Conservation (phyloP, 2,329 filamentous ascomycete genomes). For the Acrocalymma vagum region DNA sequence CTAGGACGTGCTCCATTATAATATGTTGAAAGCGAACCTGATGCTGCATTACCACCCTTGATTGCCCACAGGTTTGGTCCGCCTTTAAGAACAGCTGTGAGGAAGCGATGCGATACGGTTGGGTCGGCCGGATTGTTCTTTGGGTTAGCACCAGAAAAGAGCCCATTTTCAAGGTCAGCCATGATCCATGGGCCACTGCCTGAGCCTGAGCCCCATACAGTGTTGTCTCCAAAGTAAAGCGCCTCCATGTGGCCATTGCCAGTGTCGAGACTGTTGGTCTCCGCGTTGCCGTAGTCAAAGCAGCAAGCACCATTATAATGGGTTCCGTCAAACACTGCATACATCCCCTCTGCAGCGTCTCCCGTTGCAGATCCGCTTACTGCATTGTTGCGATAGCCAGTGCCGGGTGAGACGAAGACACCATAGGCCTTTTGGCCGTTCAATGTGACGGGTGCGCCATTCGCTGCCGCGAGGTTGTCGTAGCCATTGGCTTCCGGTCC, state of each 20-base stretch:
- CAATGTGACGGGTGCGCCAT: constrained; percentile 68
- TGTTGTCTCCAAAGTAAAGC: constrained; percentile 69
- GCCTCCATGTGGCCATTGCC: constrained; percentile 75
- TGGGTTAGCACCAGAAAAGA: constrained; percentile 65
- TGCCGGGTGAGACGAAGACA: constrained; percentile 68
- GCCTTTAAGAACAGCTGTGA: constrained; percentile 67
- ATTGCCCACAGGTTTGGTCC: constrained; percentile 66
- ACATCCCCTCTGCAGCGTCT: constrained; percentile 67
- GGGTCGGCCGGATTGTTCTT: constrained; percentile 62
- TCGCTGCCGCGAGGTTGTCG: constrained; percentile 68
- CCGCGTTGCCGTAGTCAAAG: constrained; percentile 55
- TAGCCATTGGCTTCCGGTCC: constrained; percentile 66
- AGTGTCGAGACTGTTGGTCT: constrained; percentile 52
- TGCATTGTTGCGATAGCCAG: constrained; percentile 69
- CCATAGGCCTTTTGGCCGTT: constrained; percentile 70
- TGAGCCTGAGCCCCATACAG: constrained; percentile 63
- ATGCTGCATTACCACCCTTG: constrained; percentile 64
- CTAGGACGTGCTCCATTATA: constrained; percentile 66
- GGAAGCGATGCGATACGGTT: constrained; percentile 63
- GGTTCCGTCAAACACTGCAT: constrained; percentile 67
- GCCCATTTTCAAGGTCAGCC: constrained; percentile 73
- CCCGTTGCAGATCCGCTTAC: constrained; percentile 62
- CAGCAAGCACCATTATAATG: constrained; percentile 67
- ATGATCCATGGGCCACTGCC: constrained; percentile 73
- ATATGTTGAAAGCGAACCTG: constrained; percentile 65